Evolutionary conservation across 2,329 filamentous ascomycete genomes (phyloP).

Genomic region (Alternaria ethzedia): DNA sequence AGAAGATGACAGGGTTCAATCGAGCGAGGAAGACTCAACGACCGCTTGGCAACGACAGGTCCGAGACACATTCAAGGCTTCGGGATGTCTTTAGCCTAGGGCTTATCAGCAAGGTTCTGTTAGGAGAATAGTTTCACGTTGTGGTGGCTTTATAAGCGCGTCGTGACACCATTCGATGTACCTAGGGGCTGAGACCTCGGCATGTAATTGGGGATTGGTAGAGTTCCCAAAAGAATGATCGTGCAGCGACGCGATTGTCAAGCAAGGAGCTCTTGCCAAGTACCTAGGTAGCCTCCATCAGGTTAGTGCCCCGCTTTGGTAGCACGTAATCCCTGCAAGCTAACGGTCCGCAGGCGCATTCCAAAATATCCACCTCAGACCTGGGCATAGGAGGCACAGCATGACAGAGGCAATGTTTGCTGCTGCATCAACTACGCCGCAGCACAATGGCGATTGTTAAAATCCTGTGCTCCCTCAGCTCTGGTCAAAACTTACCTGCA

Average conservation of each 20-base stretch:
- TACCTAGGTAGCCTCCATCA: too few relatives aligned
- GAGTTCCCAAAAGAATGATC: neutral
- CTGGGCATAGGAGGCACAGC: neutral
- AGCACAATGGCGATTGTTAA: neutral
- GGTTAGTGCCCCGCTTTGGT: neutral
- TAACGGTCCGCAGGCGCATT: neutral
- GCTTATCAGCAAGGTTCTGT: neutral
- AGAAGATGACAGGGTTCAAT: neutral
- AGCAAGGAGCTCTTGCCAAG: neutral
- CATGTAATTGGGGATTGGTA: neutral
- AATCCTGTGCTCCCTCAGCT: neutral
- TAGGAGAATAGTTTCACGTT: neutral
- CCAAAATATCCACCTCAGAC: neutral
- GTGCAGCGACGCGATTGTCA: neutral
- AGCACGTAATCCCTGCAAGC: neutral
- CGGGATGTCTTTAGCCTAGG: slow-evolving; percentile 1
- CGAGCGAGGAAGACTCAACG: neutral
- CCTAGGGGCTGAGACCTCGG: neutral
- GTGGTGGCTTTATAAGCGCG: neutral
- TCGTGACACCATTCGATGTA: neutral
- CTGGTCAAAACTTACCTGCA: neutral
- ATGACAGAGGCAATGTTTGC: neutral
- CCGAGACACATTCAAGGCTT: neutral
- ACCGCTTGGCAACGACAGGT: slow-evolving; percentile 3
- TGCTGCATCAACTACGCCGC: neutral